Evolutionary conservation across 2,329 filamentous ascomycete species (phyloP).

Genomic region (Botrytis aclada): DNA sequence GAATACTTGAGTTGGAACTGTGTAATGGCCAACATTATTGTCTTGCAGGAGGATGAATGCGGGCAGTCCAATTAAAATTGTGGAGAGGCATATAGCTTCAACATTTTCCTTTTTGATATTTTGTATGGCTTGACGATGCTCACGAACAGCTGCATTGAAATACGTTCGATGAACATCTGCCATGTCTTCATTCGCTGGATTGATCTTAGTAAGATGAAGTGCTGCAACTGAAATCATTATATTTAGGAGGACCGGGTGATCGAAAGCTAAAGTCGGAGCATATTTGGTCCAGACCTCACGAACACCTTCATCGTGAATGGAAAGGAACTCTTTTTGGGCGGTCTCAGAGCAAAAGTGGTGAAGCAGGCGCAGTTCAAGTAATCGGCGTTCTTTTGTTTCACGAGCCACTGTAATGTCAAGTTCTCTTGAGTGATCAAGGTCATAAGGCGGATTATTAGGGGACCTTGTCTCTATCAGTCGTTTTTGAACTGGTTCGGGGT

Average conservation of each 20-base stretch:
- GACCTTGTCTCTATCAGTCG: not conserved
- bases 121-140: not conserved
- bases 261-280: not conserved
- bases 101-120: not conserved
- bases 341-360: not conserved
- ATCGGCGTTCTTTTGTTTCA: not conserved
- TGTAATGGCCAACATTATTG: not conserved
- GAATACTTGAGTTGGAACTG: not conserved
- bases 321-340: not conserved
- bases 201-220: not conserved
- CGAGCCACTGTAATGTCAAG: not conserved
- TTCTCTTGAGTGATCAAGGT: not conserved
- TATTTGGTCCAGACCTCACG: not conserved
- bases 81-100: not conserved
- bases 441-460: not conserved
- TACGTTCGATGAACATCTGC: not conserved
- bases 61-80: not conserved
- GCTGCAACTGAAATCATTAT: not conserved
- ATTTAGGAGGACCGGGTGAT: not conserved
- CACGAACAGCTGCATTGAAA: not conserved
- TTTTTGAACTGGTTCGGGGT: not conserved
- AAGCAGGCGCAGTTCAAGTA: not conserved
- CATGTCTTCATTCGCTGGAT: not conserved
- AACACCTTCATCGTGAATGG: not conserved
- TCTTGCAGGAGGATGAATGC: not conserved